Evolutionary conservation across 1,139 yeast genomes (phyloP), one percentile per base, ranked within the genome.

Genomic region (Taphrina flavorubra): DNA sequence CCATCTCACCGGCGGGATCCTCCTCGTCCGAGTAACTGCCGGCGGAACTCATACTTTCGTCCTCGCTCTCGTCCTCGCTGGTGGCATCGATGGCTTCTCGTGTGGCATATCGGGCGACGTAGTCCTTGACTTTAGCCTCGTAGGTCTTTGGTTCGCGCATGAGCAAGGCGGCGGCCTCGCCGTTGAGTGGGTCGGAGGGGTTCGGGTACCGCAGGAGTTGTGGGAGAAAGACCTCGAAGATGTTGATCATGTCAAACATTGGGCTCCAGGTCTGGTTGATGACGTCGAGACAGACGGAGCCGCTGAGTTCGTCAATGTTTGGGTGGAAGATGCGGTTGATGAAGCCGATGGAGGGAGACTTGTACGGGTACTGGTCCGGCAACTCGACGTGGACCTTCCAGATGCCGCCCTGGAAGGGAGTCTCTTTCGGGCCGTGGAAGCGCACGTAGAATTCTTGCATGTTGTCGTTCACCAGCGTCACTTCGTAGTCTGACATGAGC

Each of bases 181-280:
- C 88, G 76, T 94, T 94, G 72, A 94, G 82, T 0, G 99, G 99
- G 77, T 94, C 99, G 42, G 94, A 83, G 0, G 98, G 95, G 75
- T 94, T 94, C 36, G 98, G 98, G 76, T 94, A 94, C 70, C 95
- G 85, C 72, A 94, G 81, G 70, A 94, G 81, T 75, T 95, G 99
- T 13, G 99, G 99, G 72, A 94, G 81, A 80, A 94, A 94, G 76
- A 92, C 89, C 76, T 94, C 98, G 77, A 94, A 92, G 51, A 94
- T 90, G 77, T 94, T 94, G 74, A 88, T 82, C 74, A 92, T 83
- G 68, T 77, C 98, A 81, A 92, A 94, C 92, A 94, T 90, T 1
- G 99, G 99, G 57, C 96, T 89, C 99, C 99, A 94, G 0, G 98
- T 92, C 76, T 94, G 97, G 78, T 94, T 94, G 73, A 94, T 92